Conservation (phyloP, 2,329 filamentous ascomycete genomes). For the Sporothrix luriei region DNA sequence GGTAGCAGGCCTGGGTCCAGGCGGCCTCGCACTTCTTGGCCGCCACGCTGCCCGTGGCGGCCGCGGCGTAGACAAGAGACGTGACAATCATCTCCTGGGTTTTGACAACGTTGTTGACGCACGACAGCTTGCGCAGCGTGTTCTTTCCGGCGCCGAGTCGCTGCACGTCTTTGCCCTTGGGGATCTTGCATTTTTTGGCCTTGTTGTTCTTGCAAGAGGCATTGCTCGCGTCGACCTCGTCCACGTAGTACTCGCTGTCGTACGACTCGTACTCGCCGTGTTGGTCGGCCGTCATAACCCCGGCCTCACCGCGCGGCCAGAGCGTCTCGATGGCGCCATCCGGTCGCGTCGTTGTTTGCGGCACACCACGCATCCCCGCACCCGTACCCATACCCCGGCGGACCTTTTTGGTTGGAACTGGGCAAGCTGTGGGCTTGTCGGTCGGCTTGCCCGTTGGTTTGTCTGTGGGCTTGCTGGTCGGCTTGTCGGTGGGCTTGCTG, state of each 20-base stretch:
- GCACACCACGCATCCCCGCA: background rate
- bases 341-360: constrained; percentile 4
- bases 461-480: constrained; percentile 2
- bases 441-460: constrained; percentile 14
- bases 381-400: background rate
- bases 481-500: constrained; percentile 4
- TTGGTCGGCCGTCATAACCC: background rate
- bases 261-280: constrained; percentile 20
- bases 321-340: constrained; percentile 2
- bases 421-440: constrained; percentile 11
- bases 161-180: constrained; percentile 20
- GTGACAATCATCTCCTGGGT: constrained; percentile 35
- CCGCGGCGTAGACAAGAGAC: constrained; percentile 30
- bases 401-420: background rate
- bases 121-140: constrained; percentile 34
- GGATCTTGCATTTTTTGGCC: constrained; percentile 33
- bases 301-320: constrained; percentile 15
- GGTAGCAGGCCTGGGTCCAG: constrained; percentile 38
- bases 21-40: constrained; percentile 28
- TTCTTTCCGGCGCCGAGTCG: constrained; percentile 30
- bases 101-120: constrained; percentile 32
- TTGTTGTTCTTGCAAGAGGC: constrained; percentile 8
- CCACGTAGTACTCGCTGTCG: constrained; percentile 14
- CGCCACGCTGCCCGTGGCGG: constrained; percentile 29
- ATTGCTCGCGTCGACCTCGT: background rate